Evolutionary conservation across 805 yeast genomes (phyloP), one percentile per base, ranked within the genome.

Genomic region (Ogataea thermomethanolica): DNA sequence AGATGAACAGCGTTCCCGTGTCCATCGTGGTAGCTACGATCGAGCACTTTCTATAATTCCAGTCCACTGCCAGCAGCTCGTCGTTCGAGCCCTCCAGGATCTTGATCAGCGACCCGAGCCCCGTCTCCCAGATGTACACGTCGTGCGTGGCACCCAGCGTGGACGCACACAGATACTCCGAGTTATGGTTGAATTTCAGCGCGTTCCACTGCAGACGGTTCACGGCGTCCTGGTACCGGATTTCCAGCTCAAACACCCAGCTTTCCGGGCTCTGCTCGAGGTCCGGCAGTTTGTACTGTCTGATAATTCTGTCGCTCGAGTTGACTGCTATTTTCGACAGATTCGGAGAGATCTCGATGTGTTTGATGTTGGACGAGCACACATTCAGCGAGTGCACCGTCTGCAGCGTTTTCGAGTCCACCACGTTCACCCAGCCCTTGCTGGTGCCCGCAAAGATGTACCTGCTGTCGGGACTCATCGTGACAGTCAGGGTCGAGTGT

Each of bases 31-130:
- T 84, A 12, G 95, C 84, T 8, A 83, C 84, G 25, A 91, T 78
- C 45, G 76, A 67, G 60, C 95, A 87, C 39, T 77, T 70, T 35
- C 77, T 67, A 43, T 77, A 79, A 59, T 90, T 87, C 95, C 96
- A 90, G 52, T 82, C 90, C 26, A 89, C 86, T 39, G 82, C 91
- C 35, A 84, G 76, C 45, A 90, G 67, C 55, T 90, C 96, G 51
- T 90, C 96, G 49, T 81, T 81, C 5, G 95, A 85, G 0, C 96
- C 96, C 61, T 90, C 96, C 25, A 88, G 66, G 35, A 89, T 91
- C 62, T 91, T 84, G 22, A 88, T 84, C 41, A 90, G 66, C n/a
- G 95, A 79, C 0, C 96, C 97, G 71, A 84, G 73, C 7, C 77
- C 70, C 0, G 96, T 85, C 57, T 91, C 97, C 97, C 97, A 90